phyloP scores from a whole-genome alignment of 2,329 filamentous ascomycete species.

The Aspergillus tamarii region DNA sequence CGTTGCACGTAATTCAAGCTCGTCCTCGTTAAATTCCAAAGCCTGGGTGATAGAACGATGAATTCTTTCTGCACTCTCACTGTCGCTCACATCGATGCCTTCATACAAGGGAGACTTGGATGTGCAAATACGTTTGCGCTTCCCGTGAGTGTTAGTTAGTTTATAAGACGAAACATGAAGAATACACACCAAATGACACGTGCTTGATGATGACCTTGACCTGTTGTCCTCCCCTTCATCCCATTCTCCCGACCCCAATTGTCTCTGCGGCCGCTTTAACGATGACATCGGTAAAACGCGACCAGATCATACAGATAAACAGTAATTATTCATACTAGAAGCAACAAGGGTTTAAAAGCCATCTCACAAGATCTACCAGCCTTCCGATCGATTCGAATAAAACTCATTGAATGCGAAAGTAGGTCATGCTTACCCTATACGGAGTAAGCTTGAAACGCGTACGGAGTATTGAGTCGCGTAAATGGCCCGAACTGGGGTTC shows the following conservation, averaged over 20 bases:
- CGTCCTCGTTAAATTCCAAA: slow-evolving; percentile 39
- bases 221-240: slow-evolving; percentile 32
- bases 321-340: not conserved
- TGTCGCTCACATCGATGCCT: slow-evolving; percentile 22
- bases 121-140: slow-evolving; percentile 49
- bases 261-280: slow-evolving; percentile 43
- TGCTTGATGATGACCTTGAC: slow-evolving; percentile 32
- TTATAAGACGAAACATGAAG: not conserved
- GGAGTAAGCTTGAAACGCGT: not conserved
- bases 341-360: not conserved
- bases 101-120: slow-evolving; percentile 31
- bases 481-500: not conserved
- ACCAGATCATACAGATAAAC: slow-evolving; percentile 3
- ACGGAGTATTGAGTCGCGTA: not conserved
- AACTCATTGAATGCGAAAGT: not conserved
- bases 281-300: slow-evolving; percentile 41
- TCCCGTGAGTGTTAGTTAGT: slow-evolving; percentile 19
- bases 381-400: not conserved
- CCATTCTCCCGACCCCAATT: slow-evolving; percentile 33
- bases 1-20: slow-evolving; percentile 63
- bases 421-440: not conserved
- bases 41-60: slow-evolving; percentile 24
- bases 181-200: slow-evolving; percentile 34
- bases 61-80: slow-evolving; percentile 23
- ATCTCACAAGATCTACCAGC: not conserved